Evolutionary conservation across 768 basidiomycete genomes (phyloP), one percentile per base, ranked within the genome.

Genomic region (Hortiboletus campestris): DNA sequence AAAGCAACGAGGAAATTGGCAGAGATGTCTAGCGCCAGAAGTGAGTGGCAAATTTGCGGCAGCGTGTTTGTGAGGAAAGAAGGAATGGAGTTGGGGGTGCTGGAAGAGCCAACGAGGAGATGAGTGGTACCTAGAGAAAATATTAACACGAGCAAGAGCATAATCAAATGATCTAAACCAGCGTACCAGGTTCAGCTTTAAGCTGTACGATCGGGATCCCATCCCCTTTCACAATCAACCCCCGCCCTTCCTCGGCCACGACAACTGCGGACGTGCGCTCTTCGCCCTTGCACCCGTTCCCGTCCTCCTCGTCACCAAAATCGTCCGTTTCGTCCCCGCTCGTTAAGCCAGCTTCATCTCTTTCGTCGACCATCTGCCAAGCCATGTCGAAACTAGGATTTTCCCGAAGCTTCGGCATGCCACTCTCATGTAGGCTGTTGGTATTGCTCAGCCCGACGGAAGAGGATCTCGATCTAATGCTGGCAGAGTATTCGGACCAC

Each of bases 21-120:
- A 34, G 94, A 94, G 40, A 99, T 89, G 73, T 99, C 97, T 43
- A 98, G 83, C 11, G 91, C 94, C 54, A 99, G 84, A 42, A 99
- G 82, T 28, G 90, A 86, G 48, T 80, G 76, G 43, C 81, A 78
- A 55, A 95, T 89, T 58, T 83, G 81, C 25, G 91, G 91, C 4
- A 98, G 75, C 8, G 79, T 78, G 49, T 69, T 76, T 12, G 84
- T 79, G 52, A 98, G 79, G 68, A 95, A 91, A 3, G 81, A 64
- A 19, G 91, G 88, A 53, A 98, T 81, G 48, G 81, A 83, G 63
- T 86, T 90, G 36, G 89, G 91, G 4, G 86, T 90, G 55, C 74
- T 78, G 2, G 88, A 89, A 19, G 86, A 86, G n/a, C 90, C 86
- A 39, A 99, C 82, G 31, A 98, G 80, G 46, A 99, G 81, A 78